Base-by-base conservation (phyloP, 768 basidiomycete genomes). In the Boletus insuetus region DNA sequence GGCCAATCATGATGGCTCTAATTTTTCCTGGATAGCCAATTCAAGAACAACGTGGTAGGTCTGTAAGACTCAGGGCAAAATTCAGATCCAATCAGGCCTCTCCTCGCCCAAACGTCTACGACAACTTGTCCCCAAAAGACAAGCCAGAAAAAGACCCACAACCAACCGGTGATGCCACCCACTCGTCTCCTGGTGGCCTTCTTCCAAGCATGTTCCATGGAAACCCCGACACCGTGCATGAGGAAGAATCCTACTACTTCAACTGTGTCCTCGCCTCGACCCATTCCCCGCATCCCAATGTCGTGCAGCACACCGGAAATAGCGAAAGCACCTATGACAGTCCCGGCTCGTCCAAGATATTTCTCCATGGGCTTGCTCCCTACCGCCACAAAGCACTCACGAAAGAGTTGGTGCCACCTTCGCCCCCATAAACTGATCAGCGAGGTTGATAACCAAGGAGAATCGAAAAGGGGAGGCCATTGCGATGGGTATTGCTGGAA, bases 371-470 rank as follows among this genome's bases (percentile, higher is more conserved):
- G 81, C 32, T 70, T 72, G 11, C 72, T 72, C 13, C 85, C 86
- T n/a, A 82, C 56, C 13, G 65, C 68, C 40, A 85, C 68, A 60
- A 89, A 87, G 37, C 68, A 62, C 42, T 83, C 78, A 11, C 86
- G 78, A 62, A 87, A 85, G 6, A 82, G 55, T 60, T 87, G 86
- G 59, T 89, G 87, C 87, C 88, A 89, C n/a, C 79, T 70, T 52
- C 57, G 65, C 4, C 78, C 74, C 88, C 87, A 89, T 53, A 85
- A 81, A 22, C 83, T 78, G 37, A 72, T 66, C n/a, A 89, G 68
- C 5, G 85, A 87, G 4, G 81, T 82, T 0, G 82, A 66, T 11
- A 64, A 40, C 79, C 80, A 88, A 4, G 87, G 87, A 7, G 69
- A 48, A 51, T 80, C 72, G 66, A 87, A 86, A 22, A 83, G 55